A percentile compares a stretch with the other conserved stretches of the same genome.
Conservation (phyloP, 768 basidiomycete genomes). For the Pulveroboletus ravenelii region DNA sequence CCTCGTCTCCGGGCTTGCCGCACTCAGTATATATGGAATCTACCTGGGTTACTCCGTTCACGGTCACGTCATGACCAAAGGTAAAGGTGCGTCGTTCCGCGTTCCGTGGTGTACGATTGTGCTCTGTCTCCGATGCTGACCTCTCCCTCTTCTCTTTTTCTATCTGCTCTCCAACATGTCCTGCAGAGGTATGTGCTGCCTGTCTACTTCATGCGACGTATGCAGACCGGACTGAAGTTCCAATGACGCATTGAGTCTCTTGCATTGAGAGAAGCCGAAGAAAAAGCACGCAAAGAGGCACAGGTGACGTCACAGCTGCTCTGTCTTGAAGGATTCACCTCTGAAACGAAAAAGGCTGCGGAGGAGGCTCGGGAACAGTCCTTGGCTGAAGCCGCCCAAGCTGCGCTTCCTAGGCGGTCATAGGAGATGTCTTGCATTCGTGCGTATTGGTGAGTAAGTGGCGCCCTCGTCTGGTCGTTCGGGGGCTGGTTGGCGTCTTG, state of each 20-base stretch:
- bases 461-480: not conserved
- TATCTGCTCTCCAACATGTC: no score
- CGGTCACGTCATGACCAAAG: slow-evolving; percentile 28
- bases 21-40: slow-evolving; percentile 27
- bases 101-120: not conserved
- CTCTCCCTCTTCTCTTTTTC: not conserved
- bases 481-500: not conserved
- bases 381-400: slow-evolving; percentile 30
- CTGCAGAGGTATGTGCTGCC: slow-evolving; percentile 19
- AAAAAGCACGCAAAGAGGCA: slow-evolving; percentile 13
- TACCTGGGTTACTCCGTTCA: slow-evolving; percentile 32
- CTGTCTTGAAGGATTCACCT: not conserved
- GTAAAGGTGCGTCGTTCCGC: slow-evolving; percentile 25
- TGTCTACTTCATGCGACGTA: not conserved
- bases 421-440: not conserved
- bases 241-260: slow-evolving; percentile 15
- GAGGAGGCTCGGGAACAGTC: slow-evolving; percentile 28
- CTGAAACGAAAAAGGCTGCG: slow-evolving; percentile 13
- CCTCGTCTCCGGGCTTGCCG: slow-evolving; percentile 27
- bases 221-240: not conserved
- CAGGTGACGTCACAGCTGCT: slow-evolving; percentile 7
- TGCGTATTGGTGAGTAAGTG: not conserved
- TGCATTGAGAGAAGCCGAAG: slow-evolving; percentile 19
- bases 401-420: slow-evolving; percentile 17
- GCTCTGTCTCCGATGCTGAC: not conserved